A percentile compares a stretch with the other conserved stretches of the same genome.
phyloP scores from a whole-genome alignment of 2,329 filamentous ascomycete genomes.

The Lomentospora prolificans region DNA sequence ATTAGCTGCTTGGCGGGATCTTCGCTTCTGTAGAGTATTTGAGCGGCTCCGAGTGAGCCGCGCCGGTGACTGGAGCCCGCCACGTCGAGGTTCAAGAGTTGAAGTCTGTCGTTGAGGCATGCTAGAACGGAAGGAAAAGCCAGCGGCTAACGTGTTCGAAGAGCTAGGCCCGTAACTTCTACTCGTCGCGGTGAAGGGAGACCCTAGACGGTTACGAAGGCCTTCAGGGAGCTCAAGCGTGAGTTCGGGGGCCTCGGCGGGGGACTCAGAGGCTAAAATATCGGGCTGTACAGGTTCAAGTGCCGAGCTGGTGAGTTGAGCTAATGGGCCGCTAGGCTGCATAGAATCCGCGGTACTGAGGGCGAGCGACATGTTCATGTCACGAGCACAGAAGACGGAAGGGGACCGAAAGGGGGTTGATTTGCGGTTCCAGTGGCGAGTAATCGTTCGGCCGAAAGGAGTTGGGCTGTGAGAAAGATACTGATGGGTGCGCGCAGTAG shows the following conservation, averaged over 20 bases:
- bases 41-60: constrained; percentile 39
- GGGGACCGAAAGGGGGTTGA: constrained; percentile 34
- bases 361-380: constrained; percentile 53
- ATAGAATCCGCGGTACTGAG: constrained; percentile 56
- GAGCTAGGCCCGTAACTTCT: constrained; percentile 55
- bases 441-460: constrained; percentile 42
- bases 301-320: constrained; percentile 43
- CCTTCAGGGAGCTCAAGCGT: constrained; percentile 10
- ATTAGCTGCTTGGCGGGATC: constrained; percentile 33
- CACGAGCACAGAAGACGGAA: constrained; percentile 47
- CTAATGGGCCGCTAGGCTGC: constrained; percentile 52
- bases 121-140: constrained; percentile 23
- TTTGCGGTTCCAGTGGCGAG: constrained; percentile 38
- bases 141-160: constrained; percentile 35
- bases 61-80: constrained; percentile 40
- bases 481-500: constrained; percentile 30
- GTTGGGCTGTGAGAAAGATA: constrained; percentile 45
- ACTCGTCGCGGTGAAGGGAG: constrained; percentile 38
- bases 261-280: neutral
- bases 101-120: constrained; percentile 27
- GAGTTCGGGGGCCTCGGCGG: constrained; percentile 9
- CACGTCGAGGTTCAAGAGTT: constrained; percentile 38
- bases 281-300: constrained; percentile 15
- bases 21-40: constrained; percentile 42
- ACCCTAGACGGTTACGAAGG: constrained; percentile 30